Percentiles rank a stretch among this genome's conserved stretches.
These are phyloP conservation scores for Candida golubevii DNA, from an alignment of 805 yeast genomes.

Conservation along the genomic window DNA sequence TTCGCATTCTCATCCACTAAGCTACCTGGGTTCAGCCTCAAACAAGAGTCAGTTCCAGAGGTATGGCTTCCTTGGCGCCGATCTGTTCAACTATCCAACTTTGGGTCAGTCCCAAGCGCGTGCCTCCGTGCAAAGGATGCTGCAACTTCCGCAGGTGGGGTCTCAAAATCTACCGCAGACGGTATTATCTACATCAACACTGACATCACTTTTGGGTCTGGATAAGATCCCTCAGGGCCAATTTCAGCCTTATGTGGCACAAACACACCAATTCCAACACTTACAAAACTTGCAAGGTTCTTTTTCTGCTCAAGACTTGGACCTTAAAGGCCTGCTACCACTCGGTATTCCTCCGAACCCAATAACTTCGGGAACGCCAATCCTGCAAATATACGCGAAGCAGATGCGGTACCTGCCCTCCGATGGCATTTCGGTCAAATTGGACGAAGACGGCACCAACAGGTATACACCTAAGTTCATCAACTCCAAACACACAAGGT, in stretches of 20 bases:
- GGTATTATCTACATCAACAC: neutral
- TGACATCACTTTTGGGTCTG: neutral
- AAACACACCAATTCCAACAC: neutral
- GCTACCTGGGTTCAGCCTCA: neutral
- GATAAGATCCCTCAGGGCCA: constrained; percentile 1
- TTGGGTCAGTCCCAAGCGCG: neutral
- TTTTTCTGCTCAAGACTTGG: neutral
- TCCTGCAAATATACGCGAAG: neutral
- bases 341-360: neutral
- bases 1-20: neutral
- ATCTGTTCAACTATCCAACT: constrained; percentile 5
- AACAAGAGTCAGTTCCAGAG: constrained; percentile 1
- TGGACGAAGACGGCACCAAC: neutral
- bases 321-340: neutral
- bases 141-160: constrained; percentile 4
- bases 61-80: neutral
- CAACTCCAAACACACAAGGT: constrained; percentile 5
- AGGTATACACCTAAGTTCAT: constrained; percentile 4
- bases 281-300: neutral
- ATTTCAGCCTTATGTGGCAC: neutral
- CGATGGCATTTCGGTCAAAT: neutral
- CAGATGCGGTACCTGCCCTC: constrained; percentile 1
- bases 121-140: neutral
- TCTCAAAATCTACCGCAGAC: constrained; percentile 5
- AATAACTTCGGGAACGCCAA: neutral